phyloP scores from a whole-genome alignment of 2,329 filamentous ascomycete genomes.

The Aureobasidium musti region DNA sequence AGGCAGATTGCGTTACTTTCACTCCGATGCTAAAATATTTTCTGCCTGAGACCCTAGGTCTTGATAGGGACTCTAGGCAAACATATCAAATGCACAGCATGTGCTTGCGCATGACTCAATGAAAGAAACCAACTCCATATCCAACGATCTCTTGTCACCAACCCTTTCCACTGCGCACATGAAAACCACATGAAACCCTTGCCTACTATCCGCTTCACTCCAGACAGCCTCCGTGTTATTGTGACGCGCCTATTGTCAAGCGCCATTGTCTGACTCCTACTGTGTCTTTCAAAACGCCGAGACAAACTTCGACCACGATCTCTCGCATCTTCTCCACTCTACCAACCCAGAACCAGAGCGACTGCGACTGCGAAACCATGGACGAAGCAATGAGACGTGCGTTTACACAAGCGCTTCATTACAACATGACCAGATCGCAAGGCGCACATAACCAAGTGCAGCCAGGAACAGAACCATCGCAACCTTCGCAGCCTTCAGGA shows the following conservation, averaged over 20 bases:
- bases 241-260: not conserved
- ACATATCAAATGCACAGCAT: not conserved
- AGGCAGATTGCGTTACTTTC: not conserved
- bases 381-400: not conserved
- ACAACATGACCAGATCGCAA: not conserved
- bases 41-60: not conserved
- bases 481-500: not conserved
- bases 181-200: slow-evolving; percentile 3
- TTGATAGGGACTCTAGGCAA: not conserved
- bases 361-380: not conserved
- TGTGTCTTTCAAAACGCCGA: not conserved
- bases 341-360: not conserved
- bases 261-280: not conserved
- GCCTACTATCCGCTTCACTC: not conserved
- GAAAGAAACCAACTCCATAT: not conserved
- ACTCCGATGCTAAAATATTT: not conserved
- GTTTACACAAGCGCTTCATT: not conserved
- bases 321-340: not conserved
- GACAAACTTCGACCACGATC: not conserved
- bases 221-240: not conserved
- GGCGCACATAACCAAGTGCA: not conserved
- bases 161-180: slow-evolving; percentile 1
- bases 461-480: not conserved
- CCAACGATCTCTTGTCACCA: not conserved
- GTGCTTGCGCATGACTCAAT: slow-evolving; percentile 5